Base-by-base conservation (phyloP, 768 basidiomycete species). In the Leccinum barrowsii region DNA sequence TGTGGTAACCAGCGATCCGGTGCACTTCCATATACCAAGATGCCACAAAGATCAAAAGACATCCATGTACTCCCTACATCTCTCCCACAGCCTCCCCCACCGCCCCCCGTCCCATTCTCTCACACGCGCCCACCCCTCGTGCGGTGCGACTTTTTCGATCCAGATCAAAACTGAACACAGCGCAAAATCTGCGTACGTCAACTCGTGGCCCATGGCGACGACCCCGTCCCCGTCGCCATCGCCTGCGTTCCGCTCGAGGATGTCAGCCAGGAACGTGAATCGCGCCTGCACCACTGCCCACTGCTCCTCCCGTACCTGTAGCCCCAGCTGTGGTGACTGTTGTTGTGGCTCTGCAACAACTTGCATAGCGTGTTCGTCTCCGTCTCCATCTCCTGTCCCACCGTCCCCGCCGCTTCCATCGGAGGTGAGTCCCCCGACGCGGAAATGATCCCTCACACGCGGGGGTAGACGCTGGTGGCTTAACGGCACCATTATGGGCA, bases 161-260 rank as follows among this genome's bases (percentile, higher is more conserved):
- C 87, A 91, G 49, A 90, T 80, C 44, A 90, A 71, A 17, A 87
- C 80, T 0, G 89, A 82, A 62, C 86, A 88, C 21, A 91, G 71
- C 5, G 86, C 83, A 66, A 90, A 90, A 63, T 90, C 89, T 2
- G 86, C 86, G 62, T 89, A 89, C 10, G 82, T 83, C 52, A 89
- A 77, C 19, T 87, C 84, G 35, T 78, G 74, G 4, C 88, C 89
- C 79, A 84, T 84, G 15, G 74, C 82, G 34, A 89, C 85, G 10
- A 82, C 73, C 2, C 85, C 85, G 61, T 87, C 74, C 4, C 85
- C 84, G 61, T 87, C 74, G 3, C 85, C 84, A 54, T 88, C 86
- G 0, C 78, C 78, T 6, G 70, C 62, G 61, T 89, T 89, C 72
- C 86, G 89, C 65, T 87, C 85, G n/a, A 90, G 73, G 4, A 89